Evolutionary conservation across 2,329 filamentous ascomycete genomes (phyloP).

Genomic region (Cladorrhinum sp.): DNA sequence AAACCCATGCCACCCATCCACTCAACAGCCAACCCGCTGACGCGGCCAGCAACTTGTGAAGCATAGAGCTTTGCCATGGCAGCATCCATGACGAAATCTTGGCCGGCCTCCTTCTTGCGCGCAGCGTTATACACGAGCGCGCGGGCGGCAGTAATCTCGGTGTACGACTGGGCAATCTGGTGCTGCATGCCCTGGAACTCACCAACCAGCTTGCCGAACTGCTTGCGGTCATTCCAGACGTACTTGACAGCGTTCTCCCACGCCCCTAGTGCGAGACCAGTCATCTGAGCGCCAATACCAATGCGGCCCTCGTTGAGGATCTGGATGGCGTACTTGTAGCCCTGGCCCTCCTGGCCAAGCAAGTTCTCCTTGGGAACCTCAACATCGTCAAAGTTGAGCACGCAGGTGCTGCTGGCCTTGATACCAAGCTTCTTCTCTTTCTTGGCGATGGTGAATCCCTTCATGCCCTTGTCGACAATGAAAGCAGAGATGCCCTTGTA

Average conservation of each 20-base stretch:
- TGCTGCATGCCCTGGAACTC: constrained; percentile 99
- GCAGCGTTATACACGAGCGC: constrained; percentile 94
- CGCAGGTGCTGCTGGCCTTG: constrained; percentile 91
- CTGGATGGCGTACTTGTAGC: constrained; percentile 96
- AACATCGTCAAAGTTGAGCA: constrained; percentile 96
- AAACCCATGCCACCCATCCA: constrained; percentile 99
- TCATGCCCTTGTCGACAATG: constrained; percentile 83
- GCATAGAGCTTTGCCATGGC: constrained; percentile 98
- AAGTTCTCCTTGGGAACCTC: constrained; percentile 84
- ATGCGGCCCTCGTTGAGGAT: constrained; percentile 95
- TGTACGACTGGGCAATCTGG: constrained; percentile 94
- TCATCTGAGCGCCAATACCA: constrained; percentile 98
- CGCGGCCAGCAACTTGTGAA: constrained; percentile 85
- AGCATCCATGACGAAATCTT: constrained; percentile 92
- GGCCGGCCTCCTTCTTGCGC: constrained; percentile 94
- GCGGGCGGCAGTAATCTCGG: constrained; percentile 86
- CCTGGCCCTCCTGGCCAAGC: constrained; percentile 82
- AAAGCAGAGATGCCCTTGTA: constrained; percentile 98
- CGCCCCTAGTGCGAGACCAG: constrained; percentile 86
- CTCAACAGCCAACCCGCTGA: constrained; percentile 83
- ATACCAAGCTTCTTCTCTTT: constrained; percentile 99
- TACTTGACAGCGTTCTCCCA: constrained; percentile 93
- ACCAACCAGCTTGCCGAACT: constrained; percentile 90
- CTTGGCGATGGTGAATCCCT: constrained; percentile 93
- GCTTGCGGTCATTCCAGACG: constrained; percentile 96